Percentiles rank a stretch among this genome's conserved stretches.
Conservation (phyloP, 495 filamentous ascomycete genomes). For the Pseudomonodictys pantanalensis region DNA sequence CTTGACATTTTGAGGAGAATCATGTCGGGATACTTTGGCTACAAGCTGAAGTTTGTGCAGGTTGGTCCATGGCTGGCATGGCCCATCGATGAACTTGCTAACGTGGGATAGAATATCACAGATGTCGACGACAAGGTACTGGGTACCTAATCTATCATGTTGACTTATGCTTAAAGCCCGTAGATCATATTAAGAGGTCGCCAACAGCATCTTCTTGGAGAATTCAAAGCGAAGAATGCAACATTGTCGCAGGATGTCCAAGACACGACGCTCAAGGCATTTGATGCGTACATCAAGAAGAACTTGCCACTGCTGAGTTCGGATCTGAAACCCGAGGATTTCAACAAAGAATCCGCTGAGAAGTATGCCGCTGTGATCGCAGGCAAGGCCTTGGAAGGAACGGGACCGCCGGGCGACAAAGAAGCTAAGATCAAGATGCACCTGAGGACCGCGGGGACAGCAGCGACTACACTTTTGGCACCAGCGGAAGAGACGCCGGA, state of each 20-base stretch:
- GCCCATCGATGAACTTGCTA: no score
- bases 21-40: slow-evolving; percentile 80
- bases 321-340: slow-evolving; percentile 51
- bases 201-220: slow-evolving; percentile 67
- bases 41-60: slow-evolving; percentile 86
- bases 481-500: slow-evolving; percentile 19
- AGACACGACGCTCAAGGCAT: slow-evolving; percentile 63
- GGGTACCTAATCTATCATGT: no score
- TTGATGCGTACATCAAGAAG: slow-evolving; percentile 67
- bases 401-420: slow-evolving; percentile 60
- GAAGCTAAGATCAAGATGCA: slow-evolving; percentile 94
- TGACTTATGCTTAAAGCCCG: no score
- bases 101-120: slow-evolving; percentile 81
- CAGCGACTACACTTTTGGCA: slow-evolving; percentile 33
- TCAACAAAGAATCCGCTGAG: slow-evolving; percentile 54
- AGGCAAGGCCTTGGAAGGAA: slow-evolving; percentile 55
- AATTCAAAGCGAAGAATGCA: slow-evolving; percentile 50
- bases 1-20: slow-evolving; percentile 91
- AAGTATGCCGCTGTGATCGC: slow-evolving; percentile 52
- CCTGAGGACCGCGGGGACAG: slow-evolving; percentile 62
- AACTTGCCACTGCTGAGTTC: slow-evolving; percentile 65
- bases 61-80: no score
- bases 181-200: slow-evolving; percentile 83
- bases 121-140: slow-evolving; percentile 84
- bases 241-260: slow-evolving; percentile 48